These are phyloP conservation scores for Cylindrotheca fusiformis DNA, from an alignment of 108 stramenopile species.

Conservation along the genomic window DNA sequence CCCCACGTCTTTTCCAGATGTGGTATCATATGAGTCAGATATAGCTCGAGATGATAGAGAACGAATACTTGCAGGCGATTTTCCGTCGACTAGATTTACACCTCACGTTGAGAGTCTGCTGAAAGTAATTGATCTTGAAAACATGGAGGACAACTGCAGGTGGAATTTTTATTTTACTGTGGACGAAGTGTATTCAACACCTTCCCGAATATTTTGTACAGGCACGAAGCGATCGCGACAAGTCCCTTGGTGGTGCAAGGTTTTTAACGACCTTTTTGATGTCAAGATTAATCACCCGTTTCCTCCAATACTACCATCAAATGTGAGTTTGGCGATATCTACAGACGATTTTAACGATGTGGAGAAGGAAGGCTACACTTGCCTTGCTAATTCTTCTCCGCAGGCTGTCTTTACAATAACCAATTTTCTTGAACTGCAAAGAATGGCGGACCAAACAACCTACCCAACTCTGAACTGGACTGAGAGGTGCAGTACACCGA, in stretches of 20 bases:
- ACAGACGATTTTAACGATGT: conserved; percentile 3
- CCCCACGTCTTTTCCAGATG: no score
- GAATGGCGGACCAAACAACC: conserved; percentile 11
- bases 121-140: conserved; percentile 2
- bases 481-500: conserved; percentile 19
- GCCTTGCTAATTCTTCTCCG: conserved; percentile 10
- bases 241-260: conserved; percentile 13
- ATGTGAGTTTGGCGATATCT: conserved; percentile 8
- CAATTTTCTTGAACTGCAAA: conserved; percentile 23
- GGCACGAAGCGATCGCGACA: conserved; percentile 6
- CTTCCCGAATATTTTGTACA: not conserved
- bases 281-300: not conserved
- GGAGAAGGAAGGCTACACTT: not conserved
- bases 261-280: conserved; percentile 6
- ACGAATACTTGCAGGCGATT: not conserved
- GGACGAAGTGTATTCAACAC: not conserved
- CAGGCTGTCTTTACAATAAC: conserved; percentile 6
- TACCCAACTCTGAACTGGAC: conserved; percentile 1
- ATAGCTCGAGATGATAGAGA: not conserved
- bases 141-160: conserved; percentile 3
- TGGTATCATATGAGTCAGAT: not conserved
- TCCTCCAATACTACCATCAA: conserved; percentile 5
- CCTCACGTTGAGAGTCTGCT: conserved; percentile 5
- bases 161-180: conserved; percentile 10
- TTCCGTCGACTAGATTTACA: conserved; percentile 16